Evolutionary conservation across 2,329 filamentous ascomycete genomes (phyloP).

Genomic region (Rachicladosporium sp.): DNA sequence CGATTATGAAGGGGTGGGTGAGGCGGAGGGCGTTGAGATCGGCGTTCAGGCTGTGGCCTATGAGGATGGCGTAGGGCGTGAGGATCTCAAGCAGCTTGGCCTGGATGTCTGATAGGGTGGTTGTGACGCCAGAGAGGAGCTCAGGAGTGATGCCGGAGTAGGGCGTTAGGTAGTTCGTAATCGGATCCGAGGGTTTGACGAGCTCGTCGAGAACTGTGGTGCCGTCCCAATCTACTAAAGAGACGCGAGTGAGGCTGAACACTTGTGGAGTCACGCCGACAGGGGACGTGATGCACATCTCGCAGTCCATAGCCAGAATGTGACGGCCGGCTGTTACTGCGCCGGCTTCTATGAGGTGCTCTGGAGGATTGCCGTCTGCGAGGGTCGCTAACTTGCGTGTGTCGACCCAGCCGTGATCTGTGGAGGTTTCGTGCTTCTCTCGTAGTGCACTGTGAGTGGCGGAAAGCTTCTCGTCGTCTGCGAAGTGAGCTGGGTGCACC

Average conservation of each 20-base stretch:
- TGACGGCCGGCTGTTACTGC: constrained; percentile 73
- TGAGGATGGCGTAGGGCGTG: constrained; percentile 57
- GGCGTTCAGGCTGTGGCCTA: constrained; percentile 72
- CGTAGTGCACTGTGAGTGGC: constrained; percentile 41
- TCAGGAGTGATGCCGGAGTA: constrained; percentile 78
- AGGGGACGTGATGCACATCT: constrained; percentile 81
- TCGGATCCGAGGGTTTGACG: constrained; percentile 79
- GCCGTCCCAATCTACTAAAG: constrained; percentile 76
- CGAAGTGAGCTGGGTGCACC: constrained; percentile 66
- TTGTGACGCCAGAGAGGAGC: constrained; percentile 73
- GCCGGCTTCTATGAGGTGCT: constrained; percentile 61
- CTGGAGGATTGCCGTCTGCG: constrained; percentile 55
- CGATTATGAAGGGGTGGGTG: constrained; percentile 84
- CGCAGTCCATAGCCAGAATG: constrained; percentile 78
- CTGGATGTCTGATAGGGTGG: constrained; percentile 74
- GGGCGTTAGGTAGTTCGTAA: constrained; percentile 81
- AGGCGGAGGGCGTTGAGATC: constrained; percentile 75
- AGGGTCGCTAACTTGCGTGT: constrained; percentile 51
- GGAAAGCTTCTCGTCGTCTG: constrained; percentile 42
- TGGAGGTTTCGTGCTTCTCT: constrained; percentile 34
- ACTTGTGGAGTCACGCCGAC: constrained; percentile 41
- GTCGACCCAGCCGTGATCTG: constrained; percentile 66
- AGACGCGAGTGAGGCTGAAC: constrained; percentile 79
- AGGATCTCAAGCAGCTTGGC: constrained; percentile 59
- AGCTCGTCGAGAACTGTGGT: constrained; percentile 74